phyloP scores from a whole-genome alignment of 352 stramenopile genomes.

The Phytopythium helicoides region DNA sequence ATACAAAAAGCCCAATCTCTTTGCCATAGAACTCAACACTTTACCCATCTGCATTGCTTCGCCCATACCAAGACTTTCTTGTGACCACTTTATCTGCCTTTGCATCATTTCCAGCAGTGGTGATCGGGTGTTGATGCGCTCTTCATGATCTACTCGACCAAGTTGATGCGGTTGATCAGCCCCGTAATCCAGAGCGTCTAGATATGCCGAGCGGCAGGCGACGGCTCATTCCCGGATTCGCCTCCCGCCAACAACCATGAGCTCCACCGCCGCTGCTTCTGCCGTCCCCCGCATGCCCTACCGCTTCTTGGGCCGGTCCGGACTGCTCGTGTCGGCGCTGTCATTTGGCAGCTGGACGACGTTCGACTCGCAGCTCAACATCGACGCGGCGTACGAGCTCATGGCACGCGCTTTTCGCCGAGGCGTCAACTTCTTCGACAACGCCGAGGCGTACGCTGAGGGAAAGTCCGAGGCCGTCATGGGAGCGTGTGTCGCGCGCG shows the following conservation, averaged over 20 bases:
- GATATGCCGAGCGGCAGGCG: too few species aligned
- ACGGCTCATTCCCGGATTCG: neutral
- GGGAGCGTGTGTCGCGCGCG: conserved; percentile 43
- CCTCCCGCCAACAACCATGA: neutral
- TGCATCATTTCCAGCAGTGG: too few species aligned
- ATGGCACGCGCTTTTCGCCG: conserved; percentile 49
- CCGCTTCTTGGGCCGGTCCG: conserved; percentile 43
- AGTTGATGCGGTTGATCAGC: too few species aligned
- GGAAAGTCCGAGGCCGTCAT: conserved; percentile 49
- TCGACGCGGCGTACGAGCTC: conserved; percentile 47
- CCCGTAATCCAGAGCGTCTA: too few species aligned
- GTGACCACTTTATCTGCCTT: too few species aligned
- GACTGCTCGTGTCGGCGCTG: conserved; percentile 41
- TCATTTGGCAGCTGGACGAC: conserved; percentile 50
- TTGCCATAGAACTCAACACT: too few species aligned
- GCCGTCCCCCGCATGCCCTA: conserved; percentile 39
- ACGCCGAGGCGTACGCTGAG: conserved; percentile 42
- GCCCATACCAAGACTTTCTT: too few species aligned
- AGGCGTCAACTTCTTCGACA: conserved; percentile 73
- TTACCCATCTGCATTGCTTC: too few species aligned
- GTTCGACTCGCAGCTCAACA: conserved; percentile 41
- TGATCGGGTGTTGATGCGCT: too few species aligned
- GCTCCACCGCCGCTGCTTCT: conserved; percentile 17
- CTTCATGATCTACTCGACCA: too few species aligned
- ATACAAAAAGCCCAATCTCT: too few species aligned